phyloP scores from a whole-genome alignment of 78 protist genomes.

The Speleostelium caveatum region DNA sequence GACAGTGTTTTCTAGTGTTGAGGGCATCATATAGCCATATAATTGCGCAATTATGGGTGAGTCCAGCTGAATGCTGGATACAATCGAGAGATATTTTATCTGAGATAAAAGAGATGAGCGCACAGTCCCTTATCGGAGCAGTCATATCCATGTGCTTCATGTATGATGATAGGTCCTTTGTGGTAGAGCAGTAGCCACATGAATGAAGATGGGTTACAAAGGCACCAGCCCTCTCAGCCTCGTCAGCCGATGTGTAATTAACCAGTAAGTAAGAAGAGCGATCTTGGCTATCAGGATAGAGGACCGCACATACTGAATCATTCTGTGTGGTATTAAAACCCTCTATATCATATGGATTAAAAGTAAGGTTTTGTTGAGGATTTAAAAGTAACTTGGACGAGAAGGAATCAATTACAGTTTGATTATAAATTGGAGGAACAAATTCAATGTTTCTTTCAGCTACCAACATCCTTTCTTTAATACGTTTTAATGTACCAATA shows the following conservation, averaged over 20 bases:
- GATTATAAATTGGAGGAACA: slow-evolving; percentile 76
- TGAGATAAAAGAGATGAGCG: slow-evolving; percentile 41
- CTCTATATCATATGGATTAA: slow-evolving; percentile 66
- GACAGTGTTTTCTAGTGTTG: slow-evolving; percentile 71
- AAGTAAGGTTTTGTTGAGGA: slow-evolving; percentile 29
- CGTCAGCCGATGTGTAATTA: slow-evolving; percentile 46
- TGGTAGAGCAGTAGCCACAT: slow-evolving; percentile 80
- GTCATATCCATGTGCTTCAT: slow-evolving; percentile 77
- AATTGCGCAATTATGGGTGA: slow-evolving; percentile 70
- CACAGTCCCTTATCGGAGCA: slow-evolving; percentile 80
- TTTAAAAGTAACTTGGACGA: slow-evolving; percentile 66
- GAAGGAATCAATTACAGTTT: slow-evolving; percentile 81
- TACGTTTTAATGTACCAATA: slow-evolving; percentile 40
- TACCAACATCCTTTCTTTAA: not conserved
- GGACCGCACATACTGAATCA: slow-evolving; percentile 78
- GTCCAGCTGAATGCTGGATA: slow-evolving; percentile 57
- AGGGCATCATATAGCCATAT: slow-evolving; percentile 81
- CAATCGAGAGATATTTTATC: slow-evolving; percentile 55
- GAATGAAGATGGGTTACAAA: slow-evolving; percentile 77
- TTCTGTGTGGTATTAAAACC: slow-evolving; percentile 36
- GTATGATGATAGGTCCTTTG: slow-evolving; percentile 69
- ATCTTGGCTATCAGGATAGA: slow-evolving; percentile 42
- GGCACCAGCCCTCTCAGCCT: slow-evolving; percentile 74
- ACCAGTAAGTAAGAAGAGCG: slow-evolving; percentile 50
- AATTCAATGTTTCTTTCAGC: not conserved